A percentile compares a stretch with the other conserved stretches of the same genome.
These are phyloP conservation scores for Ophiocordyceps unilateralis DNA, from an alignment of 2,329 filamentous ascomycete species.

Conservation along the genomic window DNA sequence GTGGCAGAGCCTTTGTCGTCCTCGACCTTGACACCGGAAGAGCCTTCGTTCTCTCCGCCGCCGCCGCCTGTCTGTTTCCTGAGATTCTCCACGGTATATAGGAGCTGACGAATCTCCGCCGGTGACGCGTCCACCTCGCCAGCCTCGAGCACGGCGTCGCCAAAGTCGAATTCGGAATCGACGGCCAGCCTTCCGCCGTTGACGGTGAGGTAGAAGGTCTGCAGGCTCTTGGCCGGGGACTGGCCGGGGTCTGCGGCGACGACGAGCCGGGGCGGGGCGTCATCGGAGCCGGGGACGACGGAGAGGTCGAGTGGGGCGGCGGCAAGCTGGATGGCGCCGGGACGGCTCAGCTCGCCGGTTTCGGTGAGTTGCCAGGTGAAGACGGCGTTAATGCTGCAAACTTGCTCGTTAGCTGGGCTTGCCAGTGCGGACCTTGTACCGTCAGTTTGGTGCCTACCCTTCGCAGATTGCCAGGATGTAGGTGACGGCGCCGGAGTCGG, in stretches of 20 bases:
- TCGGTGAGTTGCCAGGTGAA: constrained; percentile 42
- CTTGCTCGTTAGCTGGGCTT: neutral
- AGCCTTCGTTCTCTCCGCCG: constrained; percentile 7
- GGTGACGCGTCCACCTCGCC: constrained; percentile 17
- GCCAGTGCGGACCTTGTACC: neutral
- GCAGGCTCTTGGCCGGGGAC: constrained; percentile 12
- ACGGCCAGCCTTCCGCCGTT: constrained; percentile 15
- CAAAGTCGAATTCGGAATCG: constrained; percentile 9
- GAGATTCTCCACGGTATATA: constrained; percentile 29
- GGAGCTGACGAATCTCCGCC: constrained; percentile 21
- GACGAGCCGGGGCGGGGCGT: constrained; percentile 14
- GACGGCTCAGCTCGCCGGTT: constrained; percentile 31
- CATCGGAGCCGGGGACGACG: constrained; percentile 6
- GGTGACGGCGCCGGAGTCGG: constrained; percentile 10
- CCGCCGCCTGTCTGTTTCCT: constrained; percentile 22
- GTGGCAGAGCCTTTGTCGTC: constrained; percentile 5
- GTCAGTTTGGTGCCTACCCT: constrained; percentile 26
- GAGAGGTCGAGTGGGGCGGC: constrained; percentile 48
- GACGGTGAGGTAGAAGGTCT: constrained; percentile 13
- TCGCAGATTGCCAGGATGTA: constrained; percentile 36
- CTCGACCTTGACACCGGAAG: neutral
- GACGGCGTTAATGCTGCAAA: constrained; percentile 37
- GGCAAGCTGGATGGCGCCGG: constrained; percentile 29
- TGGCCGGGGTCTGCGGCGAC: constrained; percentile 22
- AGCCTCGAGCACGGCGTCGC: constrained; percentile 9